Percentiles rank a stretch among this genome's conserved stretches.
Evolutionary conservation across 768 basidiomycete genomes (phyloP).

Genomic region (Fomitopsis serialis): DNA sequence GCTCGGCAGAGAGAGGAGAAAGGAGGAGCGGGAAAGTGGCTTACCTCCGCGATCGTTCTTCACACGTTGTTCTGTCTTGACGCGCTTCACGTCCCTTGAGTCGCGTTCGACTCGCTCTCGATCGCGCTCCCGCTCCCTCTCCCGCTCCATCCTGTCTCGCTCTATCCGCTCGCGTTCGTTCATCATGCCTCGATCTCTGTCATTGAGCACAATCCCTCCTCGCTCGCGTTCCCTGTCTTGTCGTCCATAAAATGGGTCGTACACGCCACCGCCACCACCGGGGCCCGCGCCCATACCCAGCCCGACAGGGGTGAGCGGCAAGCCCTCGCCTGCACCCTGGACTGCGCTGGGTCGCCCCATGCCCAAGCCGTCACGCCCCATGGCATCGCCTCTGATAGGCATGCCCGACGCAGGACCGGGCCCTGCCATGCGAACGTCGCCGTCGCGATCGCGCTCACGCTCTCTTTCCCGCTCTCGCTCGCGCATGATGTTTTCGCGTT

Average conservation of each 20-base stretch:
- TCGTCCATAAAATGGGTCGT: conserved; percentile 33
- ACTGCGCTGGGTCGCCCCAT: conserved; percentile 18
- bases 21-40: conserved; percentile 18
- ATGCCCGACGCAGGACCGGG: conserved; percentile 2
- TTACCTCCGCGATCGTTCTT: conserved; percentile 41
- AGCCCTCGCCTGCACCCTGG: not conserved
- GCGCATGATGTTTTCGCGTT: conserved; percentile 2
- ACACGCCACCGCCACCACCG: conserved; percentile 22
- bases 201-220: conserved; percentile 20
- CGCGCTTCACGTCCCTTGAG: conserved; percentile 52
- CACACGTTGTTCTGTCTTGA: conserved; percentile 49
- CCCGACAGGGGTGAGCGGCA: conserved; percentile 22
- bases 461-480: conserved; percentile 26
- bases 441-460: conserved; percentile 27
- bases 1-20: conserved; percentile 19
- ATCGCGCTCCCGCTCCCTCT: conserved; percentile 23
- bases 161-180: conserved; percentile 18
- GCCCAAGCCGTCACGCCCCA: conserved; percentile 22
- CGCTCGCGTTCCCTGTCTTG: conserved; percentile 29
- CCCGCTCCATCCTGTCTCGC: conserved; percentile 15
- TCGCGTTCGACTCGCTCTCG: conserved; percentile 31
- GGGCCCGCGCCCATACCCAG: conserved; percentile 23
- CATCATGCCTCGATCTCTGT: conserved; percentile 29
- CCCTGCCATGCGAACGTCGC: conserved; percentile 21
- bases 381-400: conserved; percentile 10